Conservation (phyloP, 1,284 basidiomycete genomes). For the Crepidotus sp. region DNA sequence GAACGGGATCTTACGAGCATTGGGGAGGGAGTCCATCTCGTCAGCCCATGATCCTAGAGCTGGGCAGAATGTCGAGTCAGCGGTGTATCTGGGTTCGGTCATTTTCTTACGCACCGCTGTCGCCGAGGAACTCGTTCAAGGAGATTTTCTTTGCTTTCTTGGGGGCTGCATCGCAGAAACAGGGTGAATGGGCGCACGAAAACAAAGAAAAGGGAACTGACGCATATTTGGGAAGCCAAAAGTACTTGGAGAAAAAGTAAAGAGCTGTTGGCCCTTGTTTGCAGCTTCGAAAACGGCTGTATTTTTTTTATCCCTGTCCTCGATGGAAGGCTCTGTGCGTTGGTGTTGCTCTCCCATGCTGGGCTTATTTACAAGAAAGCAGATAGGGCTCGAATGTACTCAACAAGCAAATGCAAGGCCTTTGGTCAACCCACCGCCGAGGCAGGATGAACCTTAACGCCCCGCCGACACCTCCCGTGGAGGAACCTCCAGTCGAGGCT, state of each 20-base stretch:
- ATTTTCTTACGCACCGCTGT: constrained; percentile 48
- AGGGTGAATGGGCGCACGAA: not conserved
- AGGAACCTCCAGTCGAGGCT: not conserved
- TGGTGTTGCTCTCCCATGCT: not conserved
- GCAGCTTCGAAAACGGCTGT: not conserved
- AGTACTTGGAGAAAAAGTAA: not conserved
- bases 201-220: not conserved
- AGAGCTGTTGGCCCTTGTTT: not conserved
- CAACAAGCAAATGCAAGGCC: constrained; percentile 68
- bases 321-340: constrained; percentile 15
- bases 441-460: constrained; percentile 58
- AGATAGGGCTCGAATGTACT: constrained; percentile 63
- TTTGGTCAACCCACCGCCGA: constrained; percentile 60
- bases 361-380: constrained; percentile 28
- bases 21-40: constrained; percentile 85
- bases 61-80: constrained; percentile 40
- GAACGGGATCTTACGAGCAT: constrained; percentile 62
- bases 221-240: constrained; percentile 11
- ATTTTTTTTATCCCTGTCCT: not conserved
- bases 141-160: constrained; percentile 90
- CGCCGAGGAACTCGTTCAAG: constrained; percentile 82
- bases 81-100: constrained; percentile 13
- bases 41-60: constrained; percentile 93
- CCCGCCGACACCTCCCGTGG: constrained; percentile 3
- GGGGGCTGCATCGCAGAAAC: constrained; percentile 60